Conservation (phyloP, 2,329 filamentous ascomycete genomes). For the Aureobasidium sp. region DNA sequence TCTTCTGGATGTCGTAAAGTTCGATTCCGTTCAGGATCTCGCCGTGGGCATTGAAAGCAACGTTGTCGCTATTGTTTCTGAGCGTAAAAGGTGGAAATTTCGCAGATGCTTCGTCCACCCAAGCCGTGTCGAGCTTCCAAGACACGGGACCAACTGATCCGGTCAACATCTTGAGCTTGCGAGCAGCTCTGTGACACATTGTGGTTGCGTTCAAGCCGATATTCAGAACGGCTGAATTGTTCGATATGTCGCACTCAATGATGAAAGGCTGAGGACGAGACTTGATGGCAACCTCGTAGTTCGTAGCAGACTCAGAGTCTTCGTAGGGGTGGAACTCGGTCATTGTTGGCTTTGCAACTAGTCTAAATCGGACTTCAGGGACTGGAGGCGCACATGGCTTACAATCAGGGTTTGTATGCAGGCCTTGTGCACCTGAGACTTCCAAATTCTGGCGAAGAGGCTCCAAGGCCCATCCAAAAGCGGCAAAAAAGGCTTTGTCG, state of each 20-base stretch:
- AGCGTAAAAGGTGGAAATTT: slow-evolving; percentile 34
- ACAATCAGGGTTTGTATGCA: slow-evolving; percentile 8
- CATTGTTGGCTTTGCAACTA: slow-evolving; percentile 12
- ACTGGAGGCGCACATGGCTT: slow-evolving; percentile 29
- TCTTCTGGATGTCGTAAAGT: slow-evolving; percentile 45
- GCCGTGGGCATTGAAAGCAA: slow-evolving; percentile 10
- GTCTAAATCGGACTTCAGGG: slow-evolving; percentile 31
- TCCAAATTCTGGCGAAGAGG: slow-evolving; percentile 10
- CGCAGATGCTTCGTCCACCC: slow-evolving; percentile 23
- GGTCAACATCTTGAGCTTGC: slow-evolving; percentile 10
- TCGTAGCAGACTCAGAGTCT: slow-evolving; percentile 39
- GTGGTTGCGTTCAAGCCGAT: slow-evolving; percentile 22
- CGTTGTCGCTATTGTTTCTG: slow-evolving; percentile 30
- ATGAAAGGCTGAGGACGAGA: slow-evolving; percentile 29
- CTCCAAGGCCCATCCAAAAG: slow-evolving; percentile 23
- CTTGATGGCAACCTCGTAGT: slow-evolving; percentile 45
- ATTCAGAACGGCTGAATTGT: not conserved
- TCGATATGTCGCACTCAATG: slow-evolving; percentile 7
- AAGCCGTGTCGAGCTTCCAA: slow-evolving; percentile 42
- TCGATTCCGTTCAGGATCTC: slow-evolving; percentile 23
- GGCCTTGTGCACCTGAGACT: not conserved
- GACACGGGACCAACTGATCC: slow-evolving; percentile 16
- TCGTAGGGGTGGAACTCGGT: slow-evolving; percentile 36
- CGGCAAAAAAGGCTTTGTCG: slow-evolving; percentile 21
- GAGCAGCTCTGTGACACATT: slow-evolving; percentile 23